Evolutionary conservation across 1,139 yeast genomes (phyloP).

Genomic region (Kodamaea alishanica): DNA sequence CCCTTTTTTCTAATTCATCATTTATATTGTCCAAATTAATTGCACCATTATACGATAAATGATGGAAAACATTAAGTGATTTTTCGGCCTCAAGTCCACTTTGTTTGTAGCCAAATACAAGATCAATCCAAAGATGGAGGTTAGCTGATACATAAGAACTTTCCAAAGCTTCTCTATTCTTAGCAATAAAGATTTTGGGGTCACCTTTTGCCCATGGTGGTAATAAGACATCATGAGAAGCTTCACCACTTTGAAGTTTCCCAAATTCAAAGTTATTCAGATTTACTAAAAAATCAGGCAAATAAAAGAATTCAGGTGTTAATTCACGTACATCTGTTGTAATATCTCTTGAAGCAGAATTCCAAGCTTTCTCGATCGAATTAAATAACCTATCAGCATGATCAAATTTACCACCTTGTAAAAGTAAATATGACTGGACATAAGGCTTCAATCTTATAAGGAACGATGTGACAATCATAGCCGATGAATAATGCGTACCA

Average conservation of each 20-base stretch:
- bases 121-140: conserved; percentile 78
- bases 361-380: conserved; percentile 73
- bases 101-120: conserved; percentile 77
- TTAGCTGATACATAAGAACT: conserved; percentile 73
- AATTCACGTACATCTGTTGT: conserved; percentile 85
- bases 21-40: conserved; percentile 67
- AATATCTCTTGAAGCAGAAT: conserved; percentile 69
- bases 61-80: conserved; percentile 73
- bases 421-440: conserved; percentile 67
- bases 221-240: conserved; percentile 56
- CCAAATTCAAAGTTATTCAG: conserved; percentile 68
- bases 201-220: conserved; percentile 85
- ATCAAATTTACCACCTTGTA: conserved; percentile 86
- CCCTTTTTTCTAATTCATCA: conserved; percentile 69
- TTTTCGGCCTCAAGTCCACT: conserved; percentile 64
- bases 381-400: conserved; percentile 79
- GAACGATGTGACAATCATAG: conserved; percentile 84
- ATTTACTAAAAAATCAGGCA: conserved; percentile 72
- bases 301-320: conserved; percentile 77
- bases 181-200: conserved; percentile 65
- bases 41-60: conserved; percentile 78
- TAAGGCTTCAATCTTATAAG: conserved; percentile 73
- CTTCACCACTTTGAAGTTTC: conserved; percentile 54
- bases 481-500: conserved; percentile 89
- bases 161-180: conserved; percentile 78